Base-by-base conservation (phyloP, 2,329 filamentous ascomycete genomes). In the Apiospora malaysiana region DNA sequence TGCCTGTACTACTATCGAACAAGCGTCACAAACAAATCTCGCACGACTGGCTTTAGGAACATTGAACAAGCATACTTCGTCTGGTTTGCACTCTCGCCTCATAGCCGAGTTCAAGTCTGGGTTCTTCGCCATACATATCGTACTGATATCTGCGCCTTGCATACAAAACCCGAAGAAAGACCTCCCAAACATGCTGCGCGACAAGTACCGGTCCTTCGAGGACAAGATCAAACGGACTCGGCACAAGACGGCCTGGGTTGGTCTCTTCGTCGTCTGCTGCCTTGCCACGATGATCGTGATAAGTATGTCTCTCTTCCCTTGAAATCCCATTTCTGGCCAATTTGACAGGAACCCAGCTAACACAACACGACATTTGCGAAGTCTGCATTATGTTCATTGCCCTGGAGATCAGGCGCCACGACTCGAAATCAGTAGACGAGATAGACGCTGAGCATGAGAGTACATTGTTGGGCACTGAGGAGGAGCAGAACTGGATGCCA, bases 201-300 rank as follows among this genome's bases (percentile, higher is more conserved):
- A 43, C 46, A 68, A 23, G 37, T 68, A 56, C 67, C n/a, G 25
- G 5, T 56, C 43, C 4, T 25, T 51, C 67, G n/a, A 51, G 27
- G 27, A 51, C 32, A 49, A 56, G 45, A 8, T 68, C 14, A 40
- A 25, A 49, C 45, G 14, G 14, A 42, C 18, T n/a, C 25, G 46
- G 25, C 46, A 68, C 18, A 68, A 56, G 46, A n/a, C 8, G 10
- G 67, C 67, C 16, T 68, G 67, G 32, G 4, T 56, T 8, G 67
- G 67, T 7, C 10, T 68, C 23, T 16, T 43, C 14, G 5, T 43
- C 12, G 23, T 68, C 46, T 68, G 67, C 23, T 32, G 67, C 32
- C 42, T 68, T n/a, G 67, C 46, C 14, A 21, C 32, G 18, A 9
- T 40, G 67, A 43, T 49, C 10, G 46, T 68, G 8, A 12, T 68